Conservation (phyloP, 371 early-diverging fungal genomes). For the Mucor sp. region DNA sequence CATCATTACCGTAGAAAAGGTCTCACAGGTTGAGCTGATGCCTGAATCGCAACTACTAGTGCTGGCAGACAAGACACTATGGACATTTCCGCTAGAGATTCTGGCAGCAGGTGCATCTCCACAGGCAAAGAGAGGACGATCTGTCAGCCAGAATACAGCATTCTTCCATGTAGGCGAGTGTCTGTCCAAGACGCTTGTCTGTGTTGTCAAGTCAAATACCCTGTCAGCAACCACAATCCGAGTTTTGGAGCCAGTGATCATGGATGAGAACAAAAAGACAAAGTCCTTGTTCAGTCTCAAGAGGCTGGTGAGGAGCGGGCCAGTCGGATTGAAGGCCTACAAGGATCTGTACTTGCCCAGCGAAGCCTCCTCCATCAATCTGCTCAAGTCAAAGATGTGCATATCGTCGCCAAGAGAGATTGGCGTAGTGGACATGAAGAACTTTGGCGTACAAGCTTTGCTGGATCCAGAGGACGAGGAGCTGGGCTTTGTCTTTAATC, state of each 20-base stretch:
- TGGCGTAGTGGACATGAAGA: slow-evolving; percentile 86
- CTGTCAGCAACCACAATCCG: slow-evolving; percentile 72
- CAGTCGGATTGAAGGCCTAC: slow-evolving; percentile 60
- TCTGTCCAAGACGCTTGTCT: slow-evolving; percentile 70
- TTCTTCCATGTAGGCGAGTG: slow-evolving; percentile 70
- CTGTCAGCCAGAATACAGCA: slow-evolving; percentile 76
- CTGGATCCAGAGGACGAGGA: slow-evolving; percentile 47
- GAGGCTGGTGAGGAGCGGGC: slow-evolving; percentile 52
- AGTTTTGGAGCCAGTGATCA: slow-evolving; percentile 71
- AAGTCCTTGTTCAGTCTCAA: slow-evolving; percentile 26
- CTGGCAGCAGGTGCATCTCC: slow-evolving; percentile 57
- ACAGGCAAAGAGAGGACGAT: slow-evolving; percentile 46
- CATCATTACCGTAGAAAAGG: slow-evolving; percentile 75
- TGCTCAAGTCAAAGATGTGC: slow-evolving; percentile 82
- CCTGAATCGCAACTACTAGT: slow-evolving; percentile 74
- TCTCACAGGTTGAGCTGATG: slow-evolving; percentile 83
- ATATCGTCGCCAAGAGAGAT: slow-evolving; percentile 94
- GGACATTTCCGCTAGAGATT: slow-evolving; percentile 76
- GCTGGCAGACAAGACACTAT: slow-evolving; percentile 81
- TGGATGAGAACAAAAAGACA: slow-evolving; percentile 46
- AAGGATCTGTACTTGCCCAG: slow-evolving; percentile 93
- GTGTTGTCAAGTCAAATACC: slow-evolving; percentile 71
- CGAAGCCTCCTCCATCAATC: slow-evolving; percentile 85
- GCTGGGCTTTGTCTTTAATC: slow-evolving; percentile 23
- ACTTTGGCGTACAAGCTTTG: slow-evolving; percentile 67